Base-by-base conservation (phyloP, 306 rosid genomes). In the Arachis stenosperma region DNA sequence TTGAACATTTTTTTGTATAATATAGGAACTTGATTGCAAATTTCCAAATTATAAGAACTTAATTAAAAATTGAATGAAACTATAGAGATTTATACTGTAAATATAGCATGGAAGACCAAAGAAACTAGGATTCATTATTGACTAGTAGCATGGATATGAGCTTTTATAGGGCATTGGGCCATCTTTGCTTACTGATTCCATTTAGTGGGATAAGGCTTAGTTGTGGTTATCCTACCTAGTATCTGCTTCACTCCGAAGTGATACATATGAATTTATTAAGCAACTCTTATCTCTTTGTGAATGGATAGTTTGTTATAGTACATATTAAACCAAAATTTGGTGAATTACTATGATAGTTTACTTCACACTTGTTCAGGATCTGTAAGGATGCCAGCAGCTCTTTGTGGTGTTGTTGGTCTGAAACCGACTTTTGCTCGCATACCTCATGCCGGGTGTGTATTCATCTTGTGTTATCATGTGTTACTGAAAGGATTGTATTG, bases 371-470 rank as follows among this genome's bases (percentile, higher is more conserved):
- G 67, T 22, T 52, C 79, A 93, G 98, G 98, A 75, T 93, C 98
- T 70, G 97, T 90, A 69, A 80, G 98, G 75, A 86, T 93, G 93
- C 98, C 98, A 13, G 98, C 98, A 61, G 78, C 98, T 62, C 96
- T 93, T 69, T 93, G 98, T 69, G 98, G 97, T 64, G 92, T 93
- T 47, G 81, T 89, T 55, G 98, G 98, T 80, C 81, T 93, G 51
- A 90, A 93, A 82, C 97, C 97, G 53, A 93, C 94, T 36, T 93
- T 93, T 54, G 93, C 77, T 0, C 92, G 98, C 29, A 75, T 89
- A 73, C 88, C 96, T 79, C 94, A 88, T 81, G 82, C 83, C 6
- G 97, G 98, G 98, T 93, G 47, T 57, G 77, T 65, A 80, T 47
- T 69, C 69, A 40, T 14, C 73, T 66, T 63, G 40, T 72, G 65